Evolutionary conservation across 106 monocot genomes (phyloP).

Genomic region (Allium fistulosum): DNA sequence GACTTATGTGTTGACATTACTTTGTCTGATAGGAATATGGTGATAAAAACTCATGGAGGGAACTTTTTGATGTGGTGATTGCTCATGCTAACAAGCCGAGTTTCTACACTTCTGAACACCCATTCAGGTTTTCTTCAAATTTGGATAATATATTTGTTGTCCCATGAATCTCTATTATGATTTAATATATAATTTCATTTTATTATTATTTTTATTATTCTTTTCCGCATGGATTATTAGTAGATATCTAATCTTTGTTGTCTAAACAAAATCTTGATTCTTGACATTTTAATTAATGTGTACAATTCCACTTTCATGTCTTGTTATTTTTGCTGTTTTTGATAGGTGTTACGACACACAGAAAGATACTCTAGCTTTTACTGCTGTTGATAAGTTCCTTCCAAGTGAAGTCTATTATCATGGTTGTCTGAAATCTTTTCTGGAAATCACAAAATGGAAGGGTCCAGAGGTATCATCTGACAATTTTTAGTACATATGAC

Average conservation of each 20-base stretch:
- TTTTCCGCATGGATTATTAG: no score
- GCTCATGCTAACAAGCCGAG: constrained; percentile 88
- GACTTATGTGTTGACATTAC: background rate
- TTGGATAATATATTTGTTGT: no score
- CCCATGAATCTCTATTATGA: no score
- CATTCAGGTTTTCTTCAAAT: constrained; percentile 54
- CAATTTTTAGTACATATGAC: background rate
- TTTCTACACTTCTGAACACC: constrained; percentile 94
- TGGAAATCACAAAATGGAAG: constrained; percentile 94
- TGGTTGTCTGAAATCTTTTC: constrained; percentile 91
- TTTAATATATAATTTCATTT: background rate
- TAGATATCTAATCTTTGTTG: background rate
- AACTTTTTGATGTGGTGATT: constrained; percentile 98
- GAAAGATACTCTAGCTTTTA: constrained; percentile 80
- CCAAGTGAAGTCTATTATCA: constrained; percentile 82
- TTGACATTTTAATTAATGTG: no score
- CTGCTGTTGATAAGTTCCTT: constrained; percentile 78
- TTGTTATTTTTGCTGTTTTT: constrained; percentile 1
- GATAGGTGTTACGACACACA: constrained; percentile 77
- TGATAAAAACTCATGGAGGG: constrained; percentile 70
- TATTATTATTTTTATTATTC: no score
- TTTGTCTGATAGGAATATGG: constrained; percentile 37
- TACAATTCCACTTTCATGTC: background rate
- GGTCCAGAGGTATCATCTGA: constrained; percentile 72
- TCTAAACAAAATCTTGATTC: no score